Evolutionary conservation across 1,284 basidiomycete genomes (phyloP).

Genomic region (Puccinia hordei): DNA sequence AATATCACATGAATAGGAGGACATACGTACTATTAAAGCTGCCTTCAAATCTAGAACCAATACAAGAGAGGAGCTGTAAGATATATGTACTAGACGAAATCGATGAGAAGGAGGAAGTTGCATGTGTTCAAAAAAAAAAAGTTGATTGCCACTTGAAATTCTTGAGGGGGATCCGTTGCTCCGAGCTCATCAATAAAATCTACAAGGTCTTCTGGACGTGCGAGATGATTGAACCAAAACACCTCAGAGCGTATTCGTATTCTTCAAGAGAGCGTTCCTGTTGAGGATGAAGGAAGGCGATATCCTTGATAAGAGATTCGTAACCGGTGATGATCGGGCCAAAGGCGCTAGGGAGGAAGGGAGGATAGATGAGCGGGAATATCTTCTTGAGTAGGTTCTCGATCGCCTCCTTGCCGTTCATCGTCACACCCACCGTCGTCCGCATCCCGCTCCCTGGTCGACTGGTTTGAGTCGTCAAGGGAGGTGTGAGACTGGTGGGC

Average conservation of each 20-base stretch:
- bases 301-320: constrained; percentile 11
- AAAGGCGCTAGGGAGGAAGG: constrained; percentile 6
- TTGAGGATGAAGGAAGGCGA: not conserved
- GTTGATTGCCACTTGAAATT: too few species aligned
- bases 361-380: constrained; percentile 27
- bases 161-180: too few species aligned
- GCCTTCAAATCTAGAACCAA: too few species aligned
- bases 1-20: too few species aligned
- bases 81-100: too few species aligned
- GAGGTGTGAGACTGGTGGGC: not conserved
- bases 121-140: too few species aligned
- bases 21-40: too few species aligned
- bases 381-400: constrained; percentile 23
- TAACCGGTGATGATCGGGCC: constrained; percentile 24
- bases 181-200: not conserved
- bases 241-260: constrained; percentile 21
- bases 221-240: not conserved
- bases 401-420: constrained; percentile 4
- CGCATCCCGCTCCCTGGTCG: not conserved
- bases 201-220: constrained; percentile 4
- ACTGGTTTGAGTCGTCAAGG: not conserved
- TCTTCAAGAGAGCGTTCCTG: not conserved
- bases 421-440: not conserved
- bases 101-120: too few species aligned
- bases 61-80: too few species aligned